These are phyloP conservation scores for Nannochloropsis oceanica DNA, from an alignment of 108 stramenopile genomes.

Conservation along the genomic window DNA sequence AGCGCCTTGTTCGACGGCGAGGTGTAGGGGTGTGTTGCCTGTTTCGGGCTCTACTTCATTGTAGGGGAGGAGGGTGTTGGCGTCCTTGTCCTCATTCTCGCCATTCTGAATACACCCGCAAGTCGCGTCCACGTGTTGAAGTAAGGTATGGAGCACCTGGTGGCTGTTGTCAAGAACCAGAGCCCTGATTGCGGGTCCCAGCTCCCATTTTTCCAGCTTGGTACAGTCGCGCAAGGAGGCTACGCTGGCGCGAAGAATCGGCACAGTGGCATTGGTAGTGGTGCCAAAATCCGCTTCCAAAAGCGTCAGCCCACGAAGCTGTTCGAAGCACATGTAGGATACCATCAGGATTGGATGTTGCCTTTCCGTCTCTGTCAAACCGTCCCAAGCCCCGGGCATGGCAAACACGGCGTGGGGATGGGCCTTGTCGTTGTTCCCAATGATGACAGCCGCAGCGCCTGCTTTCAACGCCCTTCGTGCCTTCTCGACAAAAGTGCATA, in stretches of 20 bases:
- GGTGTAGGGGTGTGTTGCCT: not conserved
- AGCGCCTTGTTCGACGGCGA: not conserved
- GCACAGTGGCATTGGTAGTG: not conserved
- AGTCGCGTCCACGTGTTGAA: not conserved
- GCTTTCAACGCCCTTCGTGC: not conserved
- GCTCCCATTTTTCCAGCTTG: not conserved
- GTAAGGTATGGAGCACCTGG: not conserved
- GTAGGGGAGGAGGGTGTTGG: not conserved
- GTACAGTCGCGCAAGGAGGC: not conserved
- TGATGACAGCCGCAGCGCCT: not conserved
- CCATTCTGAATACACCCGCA: not conserved
- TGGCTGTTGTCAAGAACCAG: not conserved
- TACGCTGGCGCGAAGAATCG: not conserved
- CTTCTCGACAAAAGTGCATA: not conserved
- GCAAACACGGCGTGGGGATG: not conserved
- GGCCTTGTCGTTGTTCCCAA: not conserved
- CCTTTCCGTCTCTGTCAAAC: not conserved
- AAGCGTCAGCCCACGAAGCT: not conserved
- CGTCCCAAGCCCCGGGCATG: not conserved
- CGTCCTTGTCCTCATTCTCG: not conserved
- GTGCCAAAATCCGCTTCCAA: not conserved
- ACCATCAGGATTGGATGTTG: not conserved
- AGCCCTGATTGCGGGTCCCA: not conserved
- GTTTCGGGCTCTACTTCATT: not conserved
- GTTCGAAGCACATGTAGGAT: not conserved